Percentiles rank a stretch among this genome's conserved stretches.
phyloP scores from a whole-genome alignment of 2,329 filamentous ascomycete genomes.

The Pestalotiopsis fici region DNA sequence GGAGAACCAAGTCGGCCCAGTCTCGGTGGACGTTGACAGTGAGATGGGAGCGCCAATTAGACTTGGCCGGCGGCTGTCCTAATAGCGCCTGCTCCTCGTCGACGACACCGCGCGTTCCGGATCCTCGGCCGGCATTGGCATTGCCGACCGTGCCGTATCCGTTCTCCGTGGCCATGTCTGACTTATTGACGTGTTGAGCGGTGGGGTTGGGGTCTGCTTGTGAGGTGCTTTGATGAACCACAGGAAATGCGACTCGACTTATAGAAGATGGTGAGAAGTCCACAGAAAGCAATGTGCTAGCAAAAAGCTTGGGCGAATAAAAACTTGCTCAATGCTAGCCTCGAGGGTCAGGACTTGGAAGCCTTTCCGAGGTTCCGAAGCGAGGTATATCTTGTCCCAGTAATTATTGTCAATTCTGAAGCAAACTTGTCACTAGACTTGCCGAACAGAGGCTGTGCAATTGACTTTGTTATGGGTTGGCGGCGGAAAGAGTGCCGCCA shows the following conservation, averaged over 20 bases:
- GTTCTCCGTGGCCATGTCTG: slow-evolving; percentile 24
- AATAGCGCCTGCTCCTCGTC: slow-evolving; percentile 36
- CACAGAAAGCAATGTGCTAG: neutral
- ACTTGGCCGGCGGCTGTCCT: slow-evolving; percentile 15
- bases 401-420: neutral
- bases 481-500: neutral
- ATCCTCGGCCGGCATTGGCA: slow-evolving; percentile 11
- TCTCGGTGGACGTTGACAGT: slow-evolving; percentile 55
- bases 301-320: neutral
- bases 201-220: neutral
- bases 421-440: neutral
- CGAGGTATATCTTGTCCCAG: neutral
- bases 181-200: neutral
- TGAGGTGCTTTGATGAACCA: neutral
- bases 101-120: slow-evolving; percentile 18
- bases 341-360: neutral
- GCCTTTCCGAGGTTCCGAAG: neutral
- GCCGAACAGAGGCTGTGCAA: neutral
- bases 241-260: neutral
- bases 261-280: neutral
- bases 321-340: neutral
- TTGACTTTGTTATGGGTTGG: neutral
- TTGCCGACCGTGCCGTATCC: slow-evolving; percentile 25
- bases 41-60: slow-evolving; percentile 33
- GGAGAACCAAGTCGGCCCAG: slow-evolving; percentile 68